phyloP scores from a whole-genome alignment of 257 asterid genomes.

The Fraxinus quadrangulata region DNA sequence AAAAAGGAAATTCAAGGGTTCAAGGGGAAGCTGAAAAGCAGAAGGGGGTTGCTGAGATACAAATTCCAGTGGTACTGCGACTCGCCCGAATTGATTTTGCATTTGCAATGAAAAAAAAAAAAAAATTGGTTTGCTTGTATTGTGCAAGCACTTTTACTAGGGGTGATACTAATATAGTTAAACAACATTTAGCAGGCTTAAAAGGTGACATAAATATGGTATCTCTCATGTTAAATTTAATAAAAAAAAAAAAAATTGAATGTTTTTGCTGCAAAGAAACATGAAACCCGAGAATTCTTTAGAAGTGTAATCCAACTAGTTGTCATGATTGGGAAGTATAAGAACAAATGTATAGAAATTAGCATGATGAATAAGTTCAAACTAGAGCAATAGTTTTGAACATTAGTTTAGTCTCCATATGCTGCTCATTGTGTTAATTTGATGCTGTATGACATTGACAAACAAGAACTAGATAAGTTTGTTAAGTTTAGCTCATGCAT shows the following conservation, averaged over 20 bases:
- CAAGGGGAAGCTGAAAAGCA: constrained; percentile 5
- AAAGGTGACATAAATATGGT: background rate
- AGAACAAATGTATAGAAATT: too few relatives aligned
- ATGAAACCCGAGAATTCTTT: background rate
- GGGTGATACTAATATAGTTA: background rate
- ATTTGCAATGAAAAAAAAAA: constrained; percentile 39
- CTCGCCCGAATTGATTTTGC: background rate
- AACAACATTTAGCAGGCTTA: background rate
- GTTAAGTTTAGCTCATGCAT: background rate
- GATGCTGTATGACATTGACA: background rate
- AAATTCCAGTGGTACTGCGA: constrained; percentile 5
- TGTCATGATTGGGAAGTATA: background rate
- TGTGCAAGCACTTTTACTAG: background rate
- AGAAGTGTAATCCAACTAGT: background rate
- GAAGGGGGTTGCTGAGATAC: constrained; percentile 2
- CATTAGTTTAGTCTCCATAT: background rate
- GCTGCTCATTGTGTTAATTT: background rate
- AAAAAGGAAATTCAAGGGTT: constrained; percentile 28
- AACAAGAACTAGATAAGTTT: background rate
- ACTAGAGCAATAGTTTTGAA: background rate
- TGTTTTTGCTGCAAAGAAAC: background rate
- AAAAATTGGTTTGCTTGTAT: background rate
- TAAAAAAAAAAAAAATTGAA: too few relatives aligned
- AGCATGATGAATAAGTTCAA: background rate
- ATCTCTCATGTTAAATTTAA: background rate